Conservation (phyloP, 2,329 filamentous ascomycete species). For the Byssothecium circinans region DNA sequence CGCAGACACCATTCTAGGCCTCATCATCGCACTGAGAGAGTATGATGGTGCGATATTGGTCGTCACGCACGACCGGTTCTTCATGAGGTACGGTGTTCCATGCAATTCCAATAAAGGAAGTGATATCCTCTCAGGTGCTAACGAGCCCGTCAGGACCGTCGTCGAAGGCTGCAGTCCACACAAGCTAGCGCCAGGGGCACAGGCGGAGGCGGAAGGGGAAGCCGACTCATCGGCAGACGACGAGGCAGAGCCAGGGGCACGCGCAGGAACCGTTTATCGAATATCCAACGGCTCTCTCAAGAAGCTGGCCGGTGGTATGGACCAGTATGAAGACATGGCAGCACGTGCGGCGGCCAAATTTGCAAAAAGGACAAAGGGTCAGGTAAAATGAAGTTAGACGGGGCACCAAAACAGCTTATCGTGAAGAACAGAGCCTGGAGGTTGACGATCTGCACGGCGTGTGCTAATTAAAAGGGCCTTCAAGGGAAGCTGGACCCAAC, state of each 20-base stretch:
- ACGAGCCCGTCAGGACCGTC: slow-evolving; percentile 68
- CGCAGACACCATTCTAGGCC: slow-evolving; percentile 74
- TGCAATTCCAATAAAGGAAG: too few relatives aligned
- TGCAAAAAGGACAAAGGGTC: background rate
- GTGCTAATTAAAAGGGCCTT: background rate
- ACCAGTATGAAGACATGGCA: slow-evolving; percentile 43
- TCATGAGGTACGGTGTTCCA: slow-evolving; percentile 63
- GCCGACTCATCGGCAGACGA: slow-evolving; percentile 47
- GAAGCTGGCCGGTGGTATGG: slow-evolving; percentile 43
- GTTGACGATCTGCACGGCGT: slow-evolving; percentile 1
- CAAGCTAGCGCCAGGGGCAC: slow-evolving; percentile 38
- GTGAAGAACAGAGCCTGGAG: background rate
- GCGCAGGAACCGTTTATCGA: slow-evolving; percentile 42
- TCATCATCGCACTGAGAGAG: slow-evolving; percentile 65
- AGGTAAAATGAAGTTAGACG: background rate
- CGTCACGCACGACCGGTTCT: slow-evolving; percentile 81
- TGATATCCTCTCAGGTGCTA: slow-evolving; percentile 12
- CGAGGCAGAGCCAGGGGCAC: slow-evolving; percentile 52
- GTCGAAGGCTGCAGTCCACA: slow-evolving; percentile 61
- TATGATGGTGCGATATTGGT: slow-evolving; percentile 77
- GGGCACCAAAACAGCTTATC: too few relatives aligned
- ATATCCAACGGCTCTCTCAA: slow-evolving; percentile 38
- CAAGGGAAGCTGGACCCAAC: background rate
- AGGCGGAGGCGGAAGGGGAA: slow-evolving; percentile 44
- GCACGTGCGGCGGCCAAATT: slow-evolving; percentile 31